Evolutionary conservation across 2,329 filamentous ascomycete genomes (phyloP).

Genomic region (Aspergillus awamori): DNA sequence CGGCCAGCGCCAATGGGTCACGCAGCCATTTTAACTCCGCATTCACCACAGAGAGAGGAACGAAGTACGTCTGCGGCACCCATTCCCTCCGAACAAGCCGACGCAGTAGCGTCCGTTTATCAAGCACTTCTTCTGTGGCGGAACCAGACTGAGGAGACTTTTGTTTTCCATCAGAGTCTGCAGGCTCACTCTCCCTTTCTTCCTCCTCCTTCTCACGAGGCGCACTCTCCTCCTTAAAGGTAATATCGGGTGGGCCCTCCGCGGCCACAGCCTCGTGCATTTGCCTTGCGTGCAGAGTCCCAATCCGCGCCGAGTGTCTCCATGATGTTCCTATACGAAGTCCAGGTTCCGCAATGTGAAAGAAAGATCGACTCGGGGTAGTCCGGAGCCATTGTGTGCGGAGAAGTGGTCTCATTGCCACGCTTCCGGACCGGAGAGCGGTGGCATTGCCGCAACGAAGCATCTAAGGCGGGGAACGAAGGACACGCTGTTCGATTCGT

Average conservation of each 20-base stretch:
- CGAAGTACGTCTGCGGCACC: background rate
- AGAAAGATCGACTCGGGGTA: no score
- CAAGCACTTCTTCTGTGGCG: no score
- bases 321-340: no score
- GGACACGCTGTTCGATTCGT: conserved; percentile 21
- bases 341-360: background rate
- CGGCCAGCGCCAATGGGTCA: conserved; percentile 73
- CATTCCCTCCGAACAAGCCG: background rate
- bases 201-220: no score
- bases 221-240: no score
- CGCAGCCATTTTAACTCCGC: conserved; percentile 65
- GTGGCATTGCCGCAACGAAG: conserved; percentile 26
- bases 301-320: background rate
- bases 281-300: background rate
- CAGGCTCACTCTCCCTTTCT: no score
- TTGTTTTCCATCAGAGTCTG: no score
- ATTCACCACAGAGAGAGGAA: conserved; percentile 22
- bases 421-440: conserved; percentile 20
- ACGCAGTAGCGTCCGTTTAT: background rate
- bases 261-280: no score
- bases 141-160: no score
- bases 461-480: conserved; percentile 19
- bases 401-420: conserved; percentile 17
- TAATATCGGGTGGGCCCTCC: no score
- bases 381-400: conserved; percentile 10